These are phyloP conservation scores for Fragaria iinumae DNA, from an alignment of 306 rosid genomes.

Conservation along the genomic window DNA sequence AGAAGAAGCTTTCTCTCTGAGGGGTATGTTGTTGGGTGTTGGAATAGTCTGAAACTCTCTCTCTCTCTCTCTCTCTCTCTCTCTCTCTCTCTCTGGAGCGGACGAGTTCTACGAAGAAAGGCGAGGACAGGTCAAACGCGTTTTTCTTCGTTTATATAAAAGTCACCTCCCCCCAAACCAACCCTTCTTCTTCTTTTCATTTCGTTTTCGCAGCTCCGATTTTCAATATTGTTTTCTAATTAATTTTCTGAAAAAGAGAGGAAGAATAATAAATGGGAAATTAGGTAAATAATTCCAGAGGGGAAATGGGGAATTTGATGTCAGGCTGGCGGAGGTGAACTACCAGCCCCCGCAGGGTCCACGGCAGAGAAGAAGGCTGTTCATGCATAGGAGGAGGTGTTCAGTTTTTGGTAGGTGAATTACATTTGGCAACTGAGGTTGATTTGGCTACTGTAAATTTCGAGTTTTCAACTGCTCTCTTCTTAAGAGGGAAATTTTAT, in stretches of 20 bases:
- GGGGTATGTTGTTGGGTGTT: neutral
- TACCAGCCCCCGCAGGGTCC: conserved; percentile 18
- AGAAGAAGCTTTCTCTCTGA: neutral
- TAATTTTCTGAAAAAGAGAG: neutral
- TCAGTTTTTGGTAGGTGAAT: neutral
- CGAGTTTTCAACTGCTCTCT: neutral
- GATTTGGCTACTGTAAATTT: neutral
- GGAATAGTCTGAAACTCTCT: neutral
- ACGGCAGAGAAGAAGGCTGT: neutral
- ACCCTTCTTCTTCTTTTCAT: neutral
- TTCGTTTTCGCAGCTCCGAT: neutral
- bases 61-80: no score
- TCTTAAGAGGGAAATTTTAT: neutral
- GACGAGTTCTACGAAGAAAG: conserved; percentile 24
- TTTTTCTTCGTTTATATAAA: neutral
- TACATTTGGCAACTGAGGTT: no score
- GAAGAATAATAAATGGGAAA: neutral
- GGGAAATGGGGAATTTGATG: neutral
- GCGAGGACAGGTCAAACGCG: conserved; percentile 45
- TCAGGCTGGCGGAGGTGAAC: conserved; percentile 1
- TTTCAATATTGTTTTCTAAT: neutral
- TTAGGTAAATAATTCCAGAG: neutral
- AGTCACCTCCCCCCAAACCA: neutral
- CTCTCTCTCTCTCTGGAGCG: neutral
- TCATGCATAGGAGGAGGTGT: neutral